These are phyloP conservation scores for Meyerozyma guilliermondii DNA, from an alignment of 1,139 yeast species.

Conservation along the genomic window DNA sequence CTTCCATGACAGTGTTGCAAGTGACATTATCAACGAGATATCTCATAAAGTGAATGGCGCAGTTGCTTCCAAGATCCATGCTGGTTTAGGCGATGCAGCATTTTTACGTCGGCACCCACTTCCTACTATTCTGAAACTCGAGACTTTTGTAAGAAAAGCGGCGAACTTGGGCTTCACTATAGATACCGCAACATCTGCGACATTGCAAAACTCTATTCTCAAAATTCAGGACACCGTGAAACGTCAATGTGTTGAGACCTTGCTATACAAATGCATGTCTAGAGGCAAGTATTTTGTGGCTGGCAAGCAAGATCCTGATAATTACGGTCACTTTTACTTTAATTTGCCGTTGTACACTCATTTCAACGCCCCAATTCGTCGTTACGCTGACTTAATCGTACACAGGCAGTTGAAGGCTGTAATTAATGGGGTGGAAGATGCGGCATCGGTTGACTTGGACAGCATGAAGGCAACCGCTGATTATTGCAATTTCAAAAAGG, in stretches of 20 bases:
- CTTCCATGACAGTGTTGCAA: constrained; percentile 57
- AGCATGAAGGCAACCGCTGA: constrained; percentile 79
- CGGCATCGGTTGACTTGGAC: constrained; percentile 51
- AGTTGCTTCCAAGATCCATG: constrained; percentile 75
- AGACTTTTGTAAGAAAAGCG: constrained; percentile 70
- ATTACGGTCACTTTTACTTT: constrained; percentile 71
- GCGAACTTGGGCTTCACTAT: constrained; percentile 60
- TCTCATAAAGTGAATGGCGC: constrained; percentile 79
- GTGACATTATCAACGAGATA: constrained; percentile 66
- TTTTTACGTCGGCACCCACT: constrained; percentile 83
- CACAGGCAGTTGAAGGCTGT: constrained; percentile 84
- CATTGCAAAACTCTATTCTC: constrained; percentile 69
- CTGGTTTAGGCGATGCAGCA: constrained; percentile 74
- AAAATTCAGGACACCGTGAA: constrained; percentile 56
- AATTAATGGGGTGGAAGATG: constrained; percentile 28
- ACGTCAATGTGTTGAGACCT: constrained; percentile 74
- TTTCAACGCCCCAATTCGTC: constrained; percentile 85
- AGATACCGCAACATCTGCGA: constrained; percentile 71
- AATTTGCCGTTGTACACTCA: constrained; percentile 87
- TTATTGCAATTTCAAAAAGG: constrained; percentile 92
- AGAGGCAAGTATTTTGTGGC: constrained; percentile 87
- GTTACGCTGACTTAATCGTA: constrained; percentile 89
- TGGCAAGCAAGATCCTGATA: constrained; percentile 80
- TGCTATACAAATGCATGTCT: constrained; percentile 75
- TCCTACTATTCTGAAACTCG: constrained; percentile 80